Evolutionary conservation across 2,329 filamentous ascomycete genomes (phyloP), one percentile per base, ranked within the genome.

Genomic region (Ophiostoma piceae): DNA sequence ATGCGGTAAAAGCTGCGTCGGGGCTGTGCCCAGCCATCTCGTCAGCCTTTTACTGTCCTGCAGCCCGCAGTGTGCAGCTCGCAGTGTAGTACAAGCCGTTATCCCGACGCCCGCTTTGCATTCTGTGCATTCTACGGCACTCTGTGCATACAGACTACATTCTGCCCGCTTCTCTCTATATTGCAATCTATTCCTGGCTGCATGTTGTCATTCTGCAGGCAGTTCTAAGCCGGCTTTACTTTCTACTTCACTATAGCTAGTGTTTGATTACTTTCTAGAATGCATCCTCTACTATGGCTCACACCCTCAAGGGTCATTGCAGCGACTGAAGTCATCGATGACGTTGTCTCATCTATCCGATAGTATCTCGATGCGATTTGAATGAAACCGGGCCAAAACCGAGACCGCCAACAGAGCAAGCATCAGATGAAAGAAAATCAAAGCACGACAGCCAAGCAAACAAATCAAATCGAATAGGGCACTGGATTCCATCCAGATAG

Each of bases 191-290:
- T 35, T 62, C 12, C 57, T 65, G 62, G 32, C 62, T 65, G 62
- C 62, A 64, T 64, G 60, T 12, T 64, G 62, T 65, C 62, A 39
- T 65, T 39, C 32, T 65, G 62, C 62, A 65, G 32, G 19, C 62
- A 29, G 22, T 32, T 65, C 4, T 65, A 62, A 62, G 57, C 57
- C 51, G 57, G 9, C 22, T 14, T 60, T n/a, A 32, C 26, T 29
- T 8, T 4, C 32, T 5, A 26, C 22, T 35, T 35, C 35, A 35
- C 35, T 8, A 35, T 8, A 35, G 35, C n/a, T 60, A 22, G 54
- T 29, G 22, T n/a, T 60, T 9, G 54, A 29, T n/a, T 22, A 29
- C n/a, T 29, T 60, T 26, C 12, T 16, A 43, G 12, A 43, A 5
- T 16, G 43, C 43, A 47, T 47, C 43, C 43, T 47, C 5, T 47